Base-by-base conservation (phyloP, 179 eudicot genomes). In the Camellia oleifera region DNA sequence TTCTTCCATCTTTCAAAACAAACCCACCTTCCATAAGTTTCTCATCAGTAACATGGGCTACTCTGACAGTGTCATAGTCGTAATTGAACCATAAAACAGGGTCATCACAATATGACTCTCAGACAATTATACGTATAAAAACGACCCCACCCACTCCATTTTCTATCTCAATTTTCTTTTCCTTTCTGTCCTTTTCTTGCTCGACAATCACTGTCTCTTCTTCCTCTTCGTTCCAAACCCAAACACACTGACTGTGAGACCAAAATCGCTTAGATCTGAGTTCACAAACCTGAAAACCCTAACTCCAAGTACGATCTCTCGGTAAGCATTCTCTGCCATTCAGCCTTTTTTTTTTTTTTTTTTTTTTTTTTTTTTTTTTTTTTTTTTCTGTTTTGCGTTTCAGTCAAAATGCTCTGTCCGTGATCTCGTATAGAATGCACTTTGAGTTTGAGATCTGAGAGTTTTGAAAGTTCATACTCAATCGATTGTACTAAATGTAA, bases 281-380 rank as follows among this genome's bases (percentile, higher is more conserved):
- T 5, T 40, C 71, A 57, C 42, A 42, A 42, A 23, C 11, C 64
- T 74, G 62, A 26, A 73, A 81, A 46, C 71, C 18, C 70, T 40
- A 6, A 9, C 23, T n/a, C 12, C 15, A 52, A 46, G 40, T 58
- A 68, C 83, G 68, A 67, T 72, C 18, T 78, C 74, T 78, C 74
- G 57, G 84, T 82, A 78, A 82, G 84, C 81, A 78, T 72, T 77
- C 23, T 26, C 53, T 0, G 11, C 17, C 7, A 44, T 42, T 45
- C 5, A 11, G 79, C 32, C n/a, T n/a, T n/a, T n/a, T n/a, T n/a
- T n/a, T n/a, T n/a, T n/a, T n/a, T n/a, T n/a, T n/a, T n/a, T n/a
- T n/a, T n/a, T n/a, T n/a, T n/a, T n/a, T n/a, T n/a, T n/a, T n/a
- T n/a, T n/a, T n/a, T n/a, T n/a, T n/a, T 40, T 62, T 76, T 26